Conservation (phyloP, 306 rosid species). For the Lathyrus aphaca region DNA sequence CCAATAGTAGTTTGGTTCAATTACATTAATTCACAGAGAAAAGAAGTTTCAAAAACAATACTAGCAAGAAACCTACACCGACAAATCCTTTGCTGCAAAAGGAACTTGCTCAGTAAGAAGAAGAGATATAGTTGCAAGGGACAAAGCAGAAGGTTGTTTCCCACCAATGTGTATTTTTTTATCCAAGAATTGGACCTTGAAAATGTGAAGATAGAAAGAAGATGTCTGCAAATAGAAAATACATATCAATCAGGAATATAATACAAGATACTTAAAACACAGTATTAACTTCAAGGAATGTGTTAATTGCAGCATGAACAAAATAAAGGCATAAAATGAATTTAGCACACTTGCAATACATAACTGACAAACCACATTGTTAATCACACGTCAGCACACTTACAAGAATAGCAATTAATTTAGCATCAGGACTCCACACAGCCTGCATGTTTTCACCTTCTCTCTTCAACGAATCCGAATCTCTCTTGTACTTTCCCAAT, state of each 20-base stretch:
- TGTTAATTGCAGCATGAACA: slow-evolving; percentile 17
- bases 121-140: slow-evolving; percentile 72
- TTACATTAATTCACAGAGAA: slow-evolving; percentile 31
- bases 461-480: slow-evolving; percentile 68
- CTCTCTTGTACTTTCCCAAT: slow-evolving; percentile 91
- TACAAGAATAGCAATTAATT: slow-evolving; percentile 84
- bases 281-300: slow-evolving; percentile 1
- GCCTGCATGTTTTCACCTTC: slow-evolving; percentile 98
- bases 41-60: slow-evolving; percentile 33
- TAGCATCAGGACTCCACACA: slow-evolving; percentile 93
- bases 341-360: too few species aligned
- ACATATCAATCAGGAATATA: slow-evolving; percentile 37
- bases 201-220: slow-evolving; percentile 85
- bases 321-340: slow-evolving; percentile 3
- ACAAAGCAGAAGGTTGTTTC: slow-evolving; percentile 86
- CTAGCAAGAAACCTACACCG: slow-evolving; percentile 66
- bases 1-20: slow-evolving; percentile 21
- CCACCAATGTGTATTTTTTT: slow-evolving; percentile 81
- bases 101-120: slow-evolving; percentile 88
- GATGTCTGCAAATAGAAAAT: slow-evolving; percentile 72
- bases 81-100: slow-evolving; percentile 61
- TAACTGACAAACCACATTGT: slow-evolving; percentile 21
- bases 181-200: slow-evolving; percentile 79
- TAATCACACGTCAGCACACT: slow-evolving; percentile 37
- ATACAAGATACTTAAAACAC: slow-evolving; percentile 23